phyloP scores from a whole-genome alignment of 257 asterid species.

The Petrea volubilis region DNA sequence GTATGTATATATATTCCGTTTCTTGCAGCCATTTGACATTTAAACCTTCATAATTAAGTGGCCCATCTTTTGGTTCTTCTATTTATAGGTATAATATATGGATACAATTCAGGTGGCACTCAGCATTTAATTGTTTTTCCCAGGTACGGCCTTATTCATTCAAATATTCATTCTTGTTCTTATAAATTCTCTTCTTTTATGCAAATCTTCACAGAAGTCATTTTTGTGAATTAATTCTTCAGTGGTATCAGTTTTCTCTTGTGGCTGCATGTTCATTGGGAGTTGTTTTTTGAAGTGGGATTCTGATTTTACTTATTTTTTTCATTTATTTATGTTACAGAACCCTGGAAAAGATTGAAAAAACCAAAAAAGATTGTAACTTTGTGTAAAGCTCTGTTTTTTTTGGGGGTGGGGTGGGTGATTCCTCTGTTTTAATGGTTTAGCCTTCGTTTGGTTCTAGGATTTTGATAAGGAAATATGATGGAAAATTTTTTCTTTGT shows the following conservation, averaged over 20 bases:
- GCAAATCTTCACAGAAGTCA: not conserved
- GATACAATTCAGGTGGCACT: not conserved
- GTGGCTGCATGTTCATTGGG: slow-evolving; percentile 11
- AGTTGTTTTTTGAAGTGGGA: not conserved
- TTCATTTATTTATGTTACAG: not conserved
- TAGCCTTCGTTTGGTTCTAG: no score
- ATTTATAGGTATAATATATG: not conserved
- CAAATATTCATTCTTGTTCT: not conserved
- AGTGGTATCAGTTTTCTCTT: not conserved
- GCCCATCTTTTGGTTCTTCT: slow-evolving; percentile 15
- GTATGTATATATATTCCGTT: slow-evolving; percentile 5
- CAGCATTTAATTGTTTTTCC: not conserved
- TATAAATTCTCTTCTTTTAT: not conserved
- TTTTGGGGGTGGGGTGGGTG: slow-evolving; percentile 1
- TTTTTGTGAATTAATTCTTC: not conserved
- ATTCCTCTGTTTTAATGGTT: slow-evolving; percentile 10
- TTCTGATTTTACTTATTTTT: not conserved
- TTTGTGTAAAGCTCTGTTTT: slow-evolving; percentile 9
- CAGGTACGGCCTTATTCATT: not conserved
- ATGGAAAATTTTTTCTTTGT: no score
- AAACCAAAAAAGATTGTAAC: not conserved
- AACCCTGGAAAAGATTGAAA: not conserved
- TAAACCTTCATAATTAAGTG: slow-evolving; percentile 13
- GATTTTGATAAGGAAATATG: no score
- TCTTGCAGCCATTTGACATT: slow-evolving; percentile 36